Evolutionary conservation across 805 yeast species (phyloP).

Genomic region (Teunomyces barrocoloradensis): DNA sequence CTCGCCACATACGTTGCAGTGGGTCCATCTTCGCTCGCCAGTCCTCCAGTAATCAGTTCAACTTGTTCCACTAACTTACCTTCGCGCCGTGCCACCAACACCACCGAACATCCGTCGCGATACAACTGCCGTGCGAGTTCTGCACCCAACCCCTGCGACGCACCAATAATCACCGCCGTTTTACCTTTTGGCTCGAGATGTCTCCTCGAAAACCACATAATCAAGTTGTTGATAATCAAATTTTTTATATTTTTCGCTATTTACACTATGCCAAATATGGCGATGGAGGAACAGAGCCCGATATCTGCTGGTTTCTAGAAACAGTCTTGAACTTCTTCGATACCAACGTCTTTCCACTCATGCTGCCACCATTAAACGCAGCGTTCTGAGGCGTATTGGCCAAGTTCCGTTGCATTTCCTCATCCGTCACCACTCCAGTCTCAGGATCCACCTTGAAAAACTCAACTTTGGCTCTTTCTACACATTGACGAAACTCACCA

Average conservation of each 20-base stretch:
- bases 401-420: slow-evolving; percentile 25
- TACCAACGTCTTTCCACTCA: slow-evolving; percentile 20
- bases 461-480: slow-evolving; percentile 45
- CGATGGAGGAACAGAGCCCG: slow-evolving; percentile 14
- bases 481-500: slow-evolving; percentile 55
- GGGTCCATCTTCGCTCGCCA: slow-evolving; percentile 9
- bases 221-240: background rate
- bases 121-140: slow-evolving; percentile 64
- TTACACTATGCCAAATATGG: slow-evolving; percentile 10
- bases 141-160: slow-evolving; percentile 90
- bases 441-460: slow-evolving; percentile 37
- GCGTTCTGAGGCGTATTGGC: slow-evolving; percentile 30
- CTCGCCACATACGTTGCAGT: slow-evolving; percentile 45
- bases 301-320: slow-evolving; percentile 21
- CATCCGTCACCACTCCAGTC: slow-evolving; percentile 22
- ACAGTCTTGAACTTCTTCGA: slow-evolving; percentile 36
- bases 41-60: slow-evolving; percentile 31
- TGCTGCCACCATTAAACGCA: slow-evolving; percentile 25
- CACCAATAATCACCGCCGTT: slow-evolving; percentile 81
- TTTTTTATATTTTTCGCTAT: background rate
- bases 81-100: slow-evolving; percentile 76
- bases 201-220: slow-evolving; percentile 23
- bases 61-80: slow-evolving; percentile 53
- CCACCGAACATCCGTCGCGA: slow-evolving; percentile 56
- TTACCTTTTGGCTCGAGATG: slow-evolving; percentile 42